Percentiles rank a stretch among this genome's conserved stretches.
Conservation (phyloP, 208 protist genomes). For the Leishmania arabica region DNA sequence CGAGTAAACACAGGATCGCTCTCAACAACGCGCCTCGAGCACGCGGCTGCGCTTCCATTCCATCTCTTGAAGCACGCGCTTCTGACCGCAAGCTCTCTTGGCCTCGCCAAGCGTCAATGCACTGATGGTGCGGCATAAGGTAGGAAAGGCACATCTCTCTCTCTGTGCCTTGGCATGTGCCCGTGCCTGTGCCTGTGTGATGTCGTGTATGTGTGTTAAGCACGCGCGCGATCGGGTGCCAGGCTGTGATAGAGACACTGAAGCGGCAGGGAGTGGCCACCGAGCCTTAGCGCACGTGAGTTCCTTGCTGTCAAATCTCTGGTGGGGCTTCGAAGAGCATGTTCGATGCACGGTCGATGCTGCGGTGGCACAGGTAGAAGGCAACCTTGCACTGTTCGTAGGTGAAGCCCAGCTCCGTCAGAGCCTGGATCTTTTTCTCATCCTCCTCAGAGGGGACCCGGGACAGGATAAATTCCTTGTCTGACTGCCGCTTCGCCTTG, state of each 20-base stretch:
- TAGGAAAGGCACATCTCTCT: background rate
- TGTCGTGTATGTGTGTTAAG: background rate
- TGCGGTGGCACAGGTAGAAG: conserved; percentile 81
- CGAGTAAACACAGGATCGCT: background rate
- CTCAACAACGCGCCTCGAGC: background rate
- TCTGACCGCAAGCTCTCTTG: background rate
- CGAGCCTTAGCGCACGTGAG: background rate
- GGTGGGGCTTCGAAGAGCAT: conserved; percentile 89
- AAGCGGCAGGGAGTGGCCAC: background rate
- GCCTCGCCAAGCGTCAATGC: background rate
- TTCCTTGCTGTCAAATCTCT: conserved; percentile 41
- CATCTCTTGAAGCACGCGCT: background rate
- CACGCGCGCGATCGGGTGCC: background rate
- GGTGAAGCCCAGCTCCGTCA: conserved; percentile 83
- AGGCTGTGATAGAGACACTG: background rate
- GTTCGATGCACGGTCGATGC: conserved; percentile 84
- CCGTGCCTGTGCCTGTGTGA: background rate
- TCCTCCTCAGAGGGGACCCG: conserved; percentile 74
- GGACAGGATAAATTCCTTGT: conserved; percentile 53
- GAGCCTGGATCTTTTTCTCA: conserved; percentile 82
- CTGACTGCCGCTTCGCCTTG: conserved; percentile 18
- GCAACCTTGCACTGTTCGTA: conserved; percentile 84
- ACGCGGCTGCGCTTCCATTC: background rate
- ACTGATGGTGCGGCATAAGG: background rate
- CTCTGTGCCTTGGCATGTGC: background rate